A percentile compares a stretch with the other conserved stretches of the same genome.
Conservation (phyloP, 805 yeast genomes). For the Zygoascus flipseniorum region DNA sequence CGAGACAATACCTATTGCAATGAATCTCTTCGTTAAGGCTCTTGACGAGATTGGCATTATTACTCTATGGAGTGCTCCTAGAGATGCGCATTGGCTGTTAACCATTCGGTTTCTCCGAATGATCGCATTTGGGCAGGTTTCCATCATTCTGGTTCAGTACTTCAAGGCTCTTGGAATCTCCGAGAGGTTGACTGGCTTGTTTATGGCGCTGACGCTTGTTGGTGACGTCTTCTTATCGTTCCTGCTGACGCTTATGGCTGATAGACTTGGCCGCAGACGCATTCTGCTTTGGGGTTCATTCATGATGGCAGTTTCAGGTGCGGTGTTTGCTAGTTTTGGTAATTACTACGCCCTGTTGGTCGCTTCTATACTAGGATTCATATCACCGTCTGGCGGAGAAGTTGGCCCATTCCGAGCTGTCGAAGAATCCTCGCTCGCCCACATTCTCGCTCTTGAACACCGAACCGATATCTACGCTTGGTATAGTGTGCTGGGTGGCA, state of each 20-base stretch:
- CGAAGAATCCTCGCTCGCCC: constrained; percentile 47
- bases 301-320: constrained; percentile 38
- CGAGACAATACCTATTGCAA: neutral
- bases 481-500: constrained; percentile 44
- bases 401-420: constrained; percentile 51
- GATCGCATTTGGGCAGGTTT: constrained; percentile 32
- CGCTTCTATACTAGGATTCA: constrained; percentile 41
- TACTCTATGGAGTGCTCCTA: constrained; percentile 14
- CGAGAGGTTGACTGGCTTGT: constrained; percentile 39
- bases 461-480: constrained; percentile 51
- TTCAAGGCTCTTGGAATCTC: constrained; percentile 35
- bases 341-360: constrained; percentile 31
- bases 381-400: constrained; percentile 52
- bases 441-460: constrained; percentile 33
- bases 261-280: constrained; percentile 38
- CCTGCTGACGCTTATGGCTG: constrained; percentile 38
- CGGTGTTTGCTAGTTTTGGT: constrained; percentile 30
- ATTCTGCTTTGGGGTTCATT: constrained; percentile 34
- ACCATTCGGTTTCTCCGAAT: constrained; percentile 27
- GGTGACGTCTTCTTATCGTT: constrained; percentile 48
- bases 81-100: constrained; percentile 27
- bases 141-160: constrained; percentile 36
- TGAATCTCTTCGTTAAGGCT: neutral
- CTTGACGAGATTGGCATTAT: constrained; percentile 2
- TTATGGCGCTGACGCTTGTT: constrained; percentile 40